These are phyloP conservation scores for Boletus huronensis DNA, from an alignment of 768 basidiomycete genomes.

Conservation along the genomic window DNA sequence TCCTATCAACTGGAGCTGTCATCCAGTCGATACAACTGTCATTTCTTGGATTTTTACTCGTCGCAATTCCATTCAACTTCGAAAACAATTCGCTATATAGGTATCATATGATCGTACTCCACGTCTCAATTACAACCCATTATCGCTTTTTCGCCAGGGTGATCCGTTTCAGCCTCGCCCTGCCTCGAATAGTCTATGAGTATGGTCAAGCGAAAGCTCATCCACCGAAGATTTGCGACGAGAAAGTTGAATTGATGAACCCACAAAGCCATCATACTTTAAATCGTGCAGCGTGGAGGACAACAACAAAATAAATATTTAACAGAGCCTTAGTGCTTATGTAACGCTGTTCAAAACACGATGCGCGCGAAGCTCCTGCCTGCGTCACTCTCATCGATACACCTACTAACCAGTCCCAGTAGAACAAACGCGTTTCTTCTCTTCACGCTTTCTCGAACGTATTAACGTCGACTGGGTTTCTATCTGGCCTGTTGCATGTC, in stretches of 20 bases:
- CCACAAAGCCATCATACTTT: neutral
- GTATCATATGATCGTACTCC: too few relatives aligned
- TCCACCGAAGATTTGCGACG: neutral
- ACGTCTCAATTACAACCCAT: too few relatives aligned
- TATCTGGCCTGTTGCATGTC: conserved; percentile 5
- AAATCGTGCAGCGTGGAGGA: too few relatives aligned
- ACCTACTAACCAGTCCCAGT: conserved; percentile 1
- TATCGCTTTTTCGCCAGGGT: neutral
- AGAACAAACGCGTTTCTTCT: conserved; percentile 6
- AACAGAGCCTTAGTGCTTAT: conserved; percentile 9
- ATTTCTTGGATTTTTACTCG: too few relatives aligned
- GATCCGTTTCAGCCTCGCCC: too few relatives aligned
- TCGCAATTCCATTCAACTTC: too few relatives aligned
- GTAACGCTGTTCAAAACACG: conserved; percentile 19
- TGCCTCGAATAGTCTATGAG: too few relatives aligned
- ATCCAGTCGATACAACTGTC: too few relatives aligned
- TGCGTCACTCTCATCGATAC: conserved; percentile 19
- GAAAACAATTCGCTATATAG: too few relatives aligned
- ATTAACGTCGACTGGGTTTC: neutral
- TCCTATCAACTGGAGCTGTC: too few relatives aligned
- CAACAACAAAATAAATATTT: neutral
- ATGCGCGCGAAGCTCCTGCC: neutral
- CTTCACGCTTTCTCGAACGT: neutral
- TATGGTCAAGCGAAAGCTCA: neutral
- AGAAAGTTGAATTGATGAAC: too few relatives aligned